Conservation (phyloP, 345 rosid species). For the Gossypium australe region DNA sequence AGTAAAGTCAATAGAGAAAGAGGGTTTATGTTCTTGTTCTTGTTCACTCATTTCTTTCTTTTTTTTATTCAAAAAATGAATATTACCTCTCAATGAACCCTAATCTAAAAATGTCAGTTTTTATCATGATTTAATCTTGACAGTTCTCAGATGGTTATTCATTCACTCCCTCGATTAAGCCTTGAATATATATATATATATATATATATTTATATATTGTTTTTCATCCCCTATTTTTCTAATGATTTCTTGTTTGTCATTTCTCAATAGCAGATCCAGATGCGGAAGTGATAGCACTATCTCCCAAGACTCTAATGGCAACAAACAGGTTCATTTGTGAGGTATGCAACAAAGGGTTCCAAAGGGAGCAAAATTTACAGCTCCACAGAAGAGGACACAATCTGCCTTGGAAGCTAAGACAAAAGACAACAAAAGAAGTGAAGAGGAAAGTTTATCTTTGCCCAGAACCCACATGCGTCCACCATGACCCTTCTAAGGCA, state of each 20-base stretch:
- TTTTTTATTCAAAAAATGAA: neutral
- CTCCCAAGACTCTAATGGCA: constrained; percentile 86
- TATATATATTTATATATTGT: neutral
- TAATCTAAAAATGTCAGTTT: neutral
- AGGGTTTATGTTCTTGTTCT: neutral
- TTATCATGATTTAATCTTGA: neutral
- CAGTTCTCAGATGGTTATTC: neutral
- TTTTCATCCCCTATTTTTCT: neutral
- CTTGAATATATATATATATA: neutral
- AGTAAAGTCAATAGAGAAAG: neutral
- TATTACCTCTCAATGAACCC: constrained; percentile 1
- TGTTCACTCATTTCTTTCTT: neutral
- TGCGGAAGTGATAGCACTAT: constrained; percentile 82
- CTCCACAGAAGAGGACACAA: constrained; percentile 90
- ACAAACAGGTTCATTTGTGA: constrained; percentile 85
- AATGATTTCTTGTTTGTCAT: constrained; percentile 4
- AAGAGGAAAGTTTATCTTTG: constrained; percentile 76
- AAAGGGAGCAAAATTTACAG: constrained; percentile 80
- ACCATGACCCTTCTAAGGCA: constrained; percentile 78
- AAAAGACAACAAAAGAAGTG: constrained; percentile 75
- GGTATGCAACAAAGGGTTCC: constrained; percentile 86
- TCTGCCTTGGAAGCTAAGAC: constrained; percentile 81
- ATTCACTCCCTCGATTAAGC: neutral
- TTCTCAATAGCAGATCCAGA: constrained; percentile 56
- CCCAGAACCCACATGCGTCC: constrained; percentile 84